These are phyloP conservation scores for Auxenochlorella protothecoides DNA, from an alignment of 139 green algal species.

Conservation along the genomic window DNA sequence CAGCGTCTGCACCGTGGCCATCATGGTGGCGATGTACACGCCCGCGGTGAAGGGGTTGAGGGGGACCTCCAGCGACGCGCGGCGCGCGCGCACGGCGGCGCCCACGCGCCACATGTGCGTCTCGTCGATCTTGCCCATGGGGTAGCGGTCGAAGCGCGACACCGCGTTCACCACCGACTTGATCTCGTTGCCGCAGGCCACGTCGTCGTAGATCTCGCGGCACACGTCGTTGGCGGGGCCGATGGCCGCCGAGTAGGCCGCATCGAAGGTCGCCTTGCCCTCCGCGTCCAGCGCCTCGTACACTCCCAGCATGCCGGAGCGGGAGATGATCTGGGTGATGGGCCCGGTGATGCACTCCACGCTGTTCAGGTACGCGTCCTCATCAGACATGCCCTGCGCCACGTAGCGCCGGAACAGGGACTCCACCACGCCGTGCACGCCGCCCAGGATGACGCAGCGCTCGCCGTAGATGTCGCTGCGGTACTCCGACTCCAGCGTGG, in stretches of 20 bases:
- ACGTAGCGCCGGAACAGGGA: conserved; percentile 89
- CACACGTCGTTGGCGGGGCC: conserved; percentile 93
- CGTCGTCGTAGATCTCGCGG: conserved; percentile 97
- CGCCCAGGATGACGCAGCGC: conserved; percentile 93
- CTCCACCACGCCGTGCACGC: conserved; percentile 97
- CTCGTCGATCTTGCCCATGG: conserved; percentile 98
- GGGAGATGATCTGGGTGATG: conserved; percentile 88
- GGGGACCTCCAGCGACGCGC: conserved; percentile 80
- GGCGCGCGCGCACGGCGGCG: conserved; percentile 62
- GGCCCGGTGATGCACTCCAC: conserved; percentile 97
- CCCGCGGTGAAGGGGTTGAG: conserved; percentile 98
- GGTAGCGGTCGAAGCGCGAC: conserved; percentile 86
- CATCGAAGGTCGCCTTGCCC: conserved; percentile 79
- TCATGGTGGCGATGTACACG: conserved; percentile 98
- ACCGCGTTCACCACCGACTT: conserved; percentile 86
- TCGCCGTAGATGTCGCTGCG: conserved; percentile 98
- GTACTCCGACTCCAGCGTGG: conserved; percentile 98
- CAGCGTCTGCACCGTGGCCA: conserved; percentile 88
- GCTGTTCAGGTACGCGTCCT: conserved; percentile 93
- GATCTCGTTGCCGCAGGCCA: conserved; percentile 98
- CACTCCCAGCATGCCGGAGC: conserved; percentile 89
- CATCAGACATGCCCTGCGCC: conserved; percentile 66
- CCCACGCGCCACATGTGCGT: conserved; percentile 97
- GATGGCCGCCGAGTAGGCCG: conserved; percentile 84
- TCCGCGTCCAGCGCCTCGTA: conserved; percentile 77